Base-by-base conservation (phyloP, 371 early-diverging fungal species). In the Mortierella polycephala region DNA sequence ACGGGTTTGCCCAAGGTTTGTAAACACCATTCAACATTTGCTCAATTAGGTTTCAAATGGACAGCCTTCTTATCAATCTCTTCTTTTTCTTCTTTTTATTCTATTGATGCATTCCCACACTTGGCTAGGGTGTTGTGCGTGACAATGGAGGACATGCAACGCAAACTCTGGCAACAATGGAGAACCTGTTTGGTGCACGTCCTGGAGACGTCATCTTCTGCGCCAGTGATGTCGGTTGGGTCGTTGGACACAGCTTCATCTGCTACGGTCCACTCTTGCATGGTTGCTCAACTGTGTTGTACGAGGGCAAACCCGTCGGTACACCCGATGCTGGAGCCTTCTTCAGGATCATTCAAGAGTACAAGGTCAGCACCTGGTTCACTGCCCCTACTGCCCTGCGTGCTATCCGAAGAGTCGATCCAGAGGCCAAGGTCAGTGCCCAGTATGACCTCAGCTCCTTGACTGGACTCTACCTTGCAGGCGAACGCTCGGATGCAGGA, bases 221-320 rank as follows among this genome's bases (percentile, higher is more conserved):
- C 47, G 93, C 94, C 58, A 92, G 95, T 67, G 98, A 98, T 82
- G 92, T 97, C 46, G 98, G 95, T 68, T 97, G 97, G 97, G 96
- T 95, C 37, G 95, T 96, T 0, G 98, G 98, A 40, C 98, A 98
- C 82, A 89, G 88, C 42, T 95, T 91, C 82, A 94, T 94, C 18
- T 85, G 95, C 51, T 99, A 99, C 83, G 98, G 95, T 0, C 98
- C 98, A 10, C 83, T 99, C 59, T 64, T 93, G 44, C 85, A 90
- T 52, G 98, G 98, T 44, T 88, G 88, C 10, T 95, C 96, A 0
- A 93, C 96, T 0, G 90, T 98, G 39, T 75, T 98, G 18, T 96
- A 94, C 82, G 98, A 97, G 74, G 94, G 96, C 46, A 92, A 95
- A 57, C 98, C 98, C 8, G 85, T 93, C 0, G 91, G 90, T 1